These are phyloP conservation scores for Flaveria robusta DNA, from an alignment of 129 eudicot species.

Conservation along the genomic window DNA sequence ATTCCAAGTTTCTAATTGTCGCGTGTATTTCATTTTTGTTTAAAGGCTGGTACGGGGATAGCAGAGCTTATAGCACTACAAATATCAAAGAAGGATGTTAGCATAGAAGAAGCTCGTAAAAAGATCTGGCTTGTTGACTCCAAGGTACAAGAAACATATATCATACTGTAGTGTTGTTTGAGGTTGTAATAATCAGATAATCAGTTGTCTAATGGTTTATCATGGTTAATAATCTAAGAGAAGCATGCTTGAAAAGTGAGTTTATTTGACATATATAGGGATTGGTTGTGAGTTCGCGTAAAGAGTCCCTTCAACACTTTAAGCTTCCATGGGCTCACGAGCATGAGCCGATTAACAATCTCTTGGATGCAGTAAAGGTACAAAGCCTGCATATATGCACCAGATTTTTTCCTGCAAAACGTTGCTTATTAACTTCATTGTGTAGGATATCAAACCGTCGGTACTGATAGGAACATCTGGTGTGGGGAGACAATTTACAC, in stretches of 20 bases:
- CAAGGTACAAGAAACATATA: slow-evolving; percentile 49
- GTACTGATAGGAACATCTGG: slow-evolving; percentile 95
- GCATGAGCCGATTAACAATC: slow-evolving; percentile 63
- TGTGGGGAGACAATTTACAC: slow-evolving; percentile 84
- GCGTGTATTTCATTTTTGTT: slow-evolving; percentile 3
- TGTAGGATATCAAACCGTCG: slow-evolving; percentile 82
- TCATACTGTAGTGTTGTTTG: background rate
- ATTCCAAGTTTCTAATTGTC: background rate
- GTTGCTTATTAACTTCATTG: slow-evolving; percentile 4
- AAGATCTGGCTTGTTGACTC: slow-evolving; percentile 98
- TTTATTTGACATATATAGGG: slow-evolving; percentile 56
- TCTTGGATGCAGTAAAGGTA: slow-evolving; percentile 84
- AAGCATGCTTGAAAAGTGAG: too few species aligned
- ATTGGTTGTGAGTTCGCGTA: slow-evolving; percentile 71
- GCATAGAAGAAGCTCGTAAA: slow-evolving; percentile 70
- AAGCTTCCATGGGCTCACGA: slow-evolving; percentile 93
- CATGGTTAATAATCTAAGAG: background rate
- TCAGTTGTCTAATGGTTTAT: too few species aligned
- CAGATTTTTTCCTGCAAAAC: background rate
- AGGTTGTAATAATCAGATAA: background rate
- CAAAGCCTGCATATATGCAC: background rate
- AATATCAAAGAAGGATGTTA: slow-evolving; percentile 56
- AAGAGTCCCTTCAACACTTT: slow-evolving; percentile 81
- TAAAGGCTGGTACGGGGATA: slow-evolving; percentile 97
- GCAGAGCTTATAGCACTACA: slow-evolving; percentile 97